Conservation (phyloP, 2,329 filamentous ascomycete species). For the Pseudogymnoascus sp. region DNA sequence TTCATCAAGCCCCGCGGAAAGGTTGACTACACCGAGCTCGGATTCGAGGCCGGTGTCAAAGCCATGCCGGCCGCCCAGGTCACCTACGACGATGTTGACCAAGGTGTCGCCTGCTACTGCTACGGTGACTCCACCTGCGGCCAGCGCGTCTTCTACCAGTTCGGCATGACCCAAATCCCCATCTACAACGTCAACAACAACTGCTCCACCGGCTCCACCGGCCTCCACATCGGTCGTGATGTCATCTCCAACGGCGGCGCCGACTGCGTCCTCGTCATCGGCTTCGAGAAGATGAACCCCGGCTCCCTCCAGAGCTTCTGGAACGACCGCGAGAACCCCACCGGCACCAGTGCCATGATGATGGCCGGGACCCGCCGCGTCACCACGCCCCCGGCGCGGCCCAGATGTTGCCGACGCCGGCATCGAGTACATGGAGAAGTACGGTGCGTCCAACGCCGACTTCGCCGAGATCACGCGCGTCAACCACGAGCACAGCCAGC, state of each 20-base stretch:
- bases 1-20: constrained; percentile 96
- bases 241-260: constrained; percentile 74
- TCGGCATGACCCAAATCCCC: constrained; percentile 93
- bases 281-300: constrained; percentile 97
- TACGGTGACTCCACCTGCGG: constrained; percentile 94
- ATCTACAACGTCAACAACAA: constrained; percentile 99
- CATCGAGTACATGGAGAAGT: constrained; percentile 91
- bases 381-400: constrained; percentile 76
- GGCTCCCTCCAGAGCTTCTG: constrained; percentile 80
- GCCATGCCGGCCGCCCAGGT: constrained; percentile 80
- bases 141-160: constrained; percentile 97
- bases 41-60: constrained; percentile 87
- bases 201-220: constrained; percentile 92
- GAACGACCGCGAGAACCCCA: constrained; percentile 77
- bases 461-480: constrained; percentile 91
- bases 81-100: constrained; percentile 93
- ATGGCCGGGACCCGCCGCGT: constrained; percentile 77
- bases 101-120: constrained; percentile 95
- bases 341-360: constrained; percentile 64
- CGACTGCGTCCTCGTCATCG: constrained; percentile 84
- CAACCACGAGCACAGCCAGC: constrained; percentile 85
- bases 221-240: constrained; percentile 74
- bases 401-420: constrained; percentile 96
- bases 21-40: constrained; percentile 90
- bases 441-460: constrained; percentile 75